Evolutionary conservation across 257 asterid genomes (phyloP).

Genomic region (Leptodermis oblonga): DNA sequence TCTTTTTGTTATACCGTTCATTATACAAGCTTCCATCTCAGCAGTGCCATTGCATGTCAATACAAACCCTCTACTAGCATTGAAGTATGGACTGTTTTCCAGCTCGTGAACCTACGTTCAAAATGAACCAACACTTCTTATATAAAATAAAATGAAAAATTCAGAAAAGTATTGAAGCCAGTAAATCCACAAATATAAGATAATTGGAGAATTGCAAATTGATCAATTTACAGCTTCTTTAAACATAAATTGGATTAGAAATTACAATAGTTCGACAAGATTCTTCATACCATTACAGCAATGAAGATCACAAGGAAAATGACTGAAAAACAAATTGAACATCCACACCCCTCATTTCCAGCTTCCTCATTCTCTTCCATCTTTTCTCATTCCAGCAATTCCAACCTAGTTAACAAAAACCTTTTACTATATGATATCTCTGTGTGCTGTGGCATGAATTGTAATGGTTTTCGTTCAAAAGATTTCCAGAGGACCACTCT

Average conservation of each 20-base stretch:
- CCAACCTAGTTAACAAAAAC: no score
- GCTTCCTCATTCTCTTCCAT: no score
- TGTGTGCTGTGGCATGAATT: no score
- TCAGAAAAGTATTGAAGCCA: background rate
- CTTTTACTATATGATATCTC: no score
- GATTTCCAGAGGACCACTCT: no score
- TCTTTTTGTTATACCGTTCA: slow-evolving; percentile 79
- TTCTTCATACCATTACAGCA: background rate
- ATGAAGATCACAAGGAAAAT: no score
- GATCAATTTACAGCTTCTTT: background rate
- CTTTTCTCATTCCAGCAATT: no score
- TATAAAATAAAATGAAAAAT: background rate
- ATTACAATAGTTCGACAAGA: background rate
- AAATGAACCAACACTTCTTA: background rate
- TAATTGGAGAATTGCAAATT: background rate
- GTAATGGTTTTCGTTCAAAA: no score
- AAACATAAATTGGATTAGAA: background rate
- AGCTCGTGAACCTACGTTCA: slow-evolving; percentile 64
- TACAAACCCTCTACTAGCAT: slow-evolving; percentile 94
- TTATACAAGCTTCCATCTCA: slow-evolving; percentile 96
- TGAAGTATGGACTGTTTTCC: slow-evolving; percentile 67
- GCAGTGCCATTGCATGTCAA: slow-evolving; percentile 70
- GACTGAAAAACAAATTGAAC: no score
- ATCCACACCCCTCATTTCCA: no score
- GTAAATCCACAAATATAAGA: background rate